Conservation (phyloP, 2,329 filamentous ascomycete genomes). For the Alternaria burnsii region DNA sequence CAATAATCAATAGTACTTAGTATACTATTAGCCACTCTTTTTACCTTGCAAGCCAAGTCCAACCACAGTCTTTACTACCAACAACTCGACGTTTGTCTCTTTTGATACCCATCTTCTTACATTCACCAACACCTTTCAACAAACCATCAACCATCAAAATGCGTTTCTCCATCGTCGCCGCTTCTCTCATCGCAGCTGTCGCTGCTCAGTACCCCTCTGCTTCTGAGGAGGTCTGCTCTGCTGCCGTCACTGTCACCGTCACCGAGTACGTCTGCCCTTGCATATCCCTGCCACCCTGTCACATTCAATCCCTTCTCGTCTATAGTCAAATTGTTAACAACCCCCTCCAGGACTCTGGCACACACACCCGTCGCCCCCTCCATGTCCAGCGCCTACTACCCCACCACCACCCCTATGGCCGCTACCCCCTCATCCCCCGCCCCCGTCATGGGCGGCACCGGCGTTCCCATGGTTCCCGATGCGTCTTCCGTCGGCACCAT, state of each 20-base stretch:
- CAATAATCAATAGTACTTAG: constrained; percentile 35
- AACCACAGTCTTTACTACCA: constrained; percentile 24
- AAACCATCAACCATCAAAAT: constrained; percentile 29
- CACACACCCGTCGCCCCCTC: constrained; percentile 36
- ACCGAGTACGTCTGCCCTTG: constrained; percentile 35
- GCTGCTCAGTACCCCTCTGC: constrained; percentile 30
- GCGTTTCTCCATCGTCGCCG: constrained; percentile 44
- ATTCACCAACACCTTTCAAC: constrained; percentile 6
- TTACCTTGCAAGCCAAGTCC: constrained; percentile 11
- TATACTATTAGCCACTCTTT: constrained; percentile 44
- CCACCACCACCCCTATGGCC: constrained; percentile 24
- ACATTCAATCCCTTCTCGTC: neutral
- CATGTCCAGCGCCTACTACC: constrained; percentile 38
- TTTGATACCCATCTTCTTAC: constrained; percentile 18
- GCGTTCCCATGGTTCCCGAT: constrained; percentile 15
- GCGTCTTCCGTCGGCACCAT: constrained; percentile 6
- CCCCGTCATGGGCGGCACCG: constrained; percentile 35
- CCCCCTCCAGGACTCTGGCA: constrained; percentile 17
- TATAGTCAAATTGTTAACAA: neutral
- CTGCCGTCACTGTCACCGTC: constrained; percentile 37
- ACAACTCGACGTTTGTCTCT: constrained; percentile 10
- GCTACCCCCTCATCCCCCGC: constrained; percentile 11
- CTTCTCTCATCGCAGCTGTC: constrained; percentile 36
- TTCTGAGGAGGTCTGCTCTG: constrained; percentile 33
- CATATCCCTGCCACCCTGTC: neutral